Conservation (phyloP, 2,329 filamentous ascomycete species). For the Colletotrichum salicis region DNA sequence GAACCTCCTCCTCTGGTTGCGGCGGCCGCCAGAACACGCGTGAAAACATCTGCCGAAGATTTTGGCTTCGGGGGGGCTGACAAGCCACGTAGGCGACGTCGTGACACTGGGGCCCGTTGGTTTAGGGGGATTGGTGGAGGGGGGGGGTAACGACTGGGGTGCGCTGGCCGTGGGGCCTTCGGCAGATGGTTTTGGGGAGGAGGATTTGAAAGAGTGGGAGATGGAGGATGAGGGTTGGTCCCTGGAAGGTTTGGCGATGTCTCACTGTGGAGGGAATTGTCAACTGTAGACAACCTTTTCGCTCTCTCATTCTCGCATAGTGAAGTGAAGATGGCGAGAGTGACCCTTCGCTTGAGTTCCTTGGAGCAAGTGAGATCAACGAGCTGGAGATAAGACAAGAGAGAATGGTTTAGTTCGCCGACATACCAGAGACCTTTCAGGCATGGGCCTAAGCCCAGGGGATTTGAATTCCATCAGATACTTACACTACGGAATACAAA, state of each 20-base stretch:
- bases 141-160: not conserved
- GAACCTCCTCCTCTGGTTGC: not conserved
- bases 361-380: not conserved
- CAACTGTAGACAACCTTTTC: not conserved
- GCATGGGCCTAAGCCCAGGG: too few relatives aligned
- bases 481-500: too few relatives aligned
- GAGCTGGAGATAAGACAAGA: not conserved
- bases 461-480: too few relatives aligned
- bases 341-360: not conserved
- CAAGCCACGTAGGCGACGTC: conserved; percentile 19
- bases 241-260: conserved; percentile 10
- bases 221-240: conserved; percentile 17
- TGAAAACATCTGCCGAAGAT: conserved; percentile 29
- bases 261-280: not conserved
- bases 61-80: conserved; percentile 20
- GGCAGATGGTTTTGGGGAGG: conserved; percentile 25
- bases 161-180: conserved; percentile 14
- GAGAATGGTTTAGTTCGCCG: not conserved
- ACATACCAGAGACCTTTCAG: too few relatives aligned
- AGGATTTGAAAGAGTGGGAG: not conserved
- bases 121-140: conserved; percentile 3
- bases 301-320: not conserved
- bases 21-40: not conserved
- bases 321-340: not conserved
- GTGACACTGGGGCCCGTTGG: not conserved